phyloP scores from a whole-genome alignment of 129 eudicot species.

The Sambucus nigra region DNA sequence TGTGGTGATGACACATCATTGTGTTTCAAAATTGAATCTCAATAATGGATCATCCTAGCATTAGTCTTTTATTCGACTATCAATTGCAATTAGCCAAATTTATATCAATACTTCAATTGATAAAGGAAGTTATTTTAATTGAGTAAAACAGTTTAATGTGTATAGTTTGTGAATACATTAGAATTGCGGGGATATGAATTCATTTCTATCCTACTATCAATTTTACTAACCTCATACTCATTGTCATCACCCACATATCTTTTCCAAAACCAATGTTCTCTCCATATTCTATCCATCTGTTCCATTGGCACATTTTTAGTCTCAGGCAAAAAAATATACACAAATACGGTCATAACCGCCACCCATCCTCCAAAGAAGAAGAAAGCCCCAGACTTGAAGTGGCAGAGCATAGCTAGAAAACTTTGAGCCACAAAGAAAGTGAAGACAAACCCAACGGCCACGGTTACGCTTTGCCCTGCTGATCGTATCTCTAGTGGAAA shows the following conservation, averaged over 20 bases:
- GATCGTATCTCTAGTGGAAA: slow-evolving; percentile 46
- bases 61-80: no score
- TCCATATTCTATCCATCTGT: slow-evolving; percentile 36
- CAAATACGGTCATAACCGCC: slow-evolving; percentile 34
- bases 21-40: no score
- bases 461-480: slow-evolving; percentile 38
- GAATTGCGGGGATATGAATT: no score
- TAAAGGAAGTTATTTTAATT: no score
- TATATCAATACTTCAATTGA: no score
- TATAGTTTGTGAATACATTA: no score
- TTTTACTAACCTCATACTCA: slow-evolving; percentile 1
- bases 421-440: slow-evolving; percentile 32
- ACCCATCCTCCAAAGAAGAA: slow-evolving; percentile 51
- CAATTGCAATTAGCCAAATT: no score
- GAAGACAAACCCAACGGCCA: slow-evolving; percentile 31
- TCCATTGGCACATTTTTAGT: slow-evolving; percentile 41
- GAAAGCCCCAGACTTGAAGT: slow-evolving; percentile 35
- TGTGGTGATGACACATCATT: no score
- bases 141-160: no score
- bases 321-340: slow-evolving; percentile 40
- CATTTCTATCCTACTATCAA: not conserved
- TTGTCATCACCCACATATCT: slow-evolving; percentile 20
- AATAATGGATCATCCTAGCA: no score
- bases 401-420: slow-evolving; percentile 42
- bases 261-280: slow-evolving; percentile 44